These are phyloP conservation scores for Fusarium sp. DNA, from an alignment of 2,329 filamentous ascomycete genomes.

Conservation along the genomic window DNA sequence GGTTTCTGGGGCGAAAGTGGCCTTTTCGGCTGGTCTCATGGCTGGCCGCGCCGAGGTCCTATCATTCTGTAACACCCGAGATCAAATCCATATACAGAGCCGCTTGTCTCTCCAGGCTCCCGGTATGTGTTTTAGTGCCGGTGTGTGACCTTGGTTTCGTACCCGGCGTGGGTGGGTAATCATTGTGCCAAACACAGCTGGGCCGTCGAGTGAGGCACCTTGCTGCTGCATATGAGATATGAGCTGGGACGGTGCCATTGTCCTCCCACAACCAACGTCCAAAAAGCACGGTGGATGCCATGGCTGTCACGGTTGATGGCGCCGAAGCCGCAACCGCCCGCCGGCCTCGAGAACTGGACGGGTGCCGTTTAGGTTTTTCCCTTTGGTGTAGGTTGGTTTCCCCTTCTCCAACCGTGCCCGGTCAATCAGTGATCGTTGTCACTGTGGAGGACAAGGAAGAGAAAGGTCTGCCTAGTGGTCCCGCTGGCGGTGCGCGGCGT, in stretches of 20 bases:
- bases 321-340: constrained; percentile 33
- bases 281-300: constrained; percentile 10
- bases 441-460: constrained; percentile 32
- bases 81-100: constrained; percentile 25
- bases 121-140: constrained; percentile 36
- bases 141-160: constrained; percentile 22
- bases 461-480: constrained; percentile 26
- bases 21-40: constrained; percentile 4
- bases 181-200: constrained; percentile 5
- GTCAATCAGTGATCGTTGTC: constrained; percentile 37
- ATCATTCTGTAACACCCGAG: constrained; percentile 30
- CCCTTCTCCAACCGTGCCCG: constrained; percentile 36
- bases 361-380: constrained; percentile 29
- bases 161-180: neutral
- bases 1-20: constrained; percentile 28
- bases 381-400: constrained; percentile 34
- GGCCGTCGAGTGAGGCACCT: no score
- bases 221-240: no score
- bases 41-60: constrained; percentile 16
- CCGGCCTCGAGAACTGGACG: constrained; percentile 20
- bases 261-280: neutral
- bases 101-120: constrained; percentile 40
- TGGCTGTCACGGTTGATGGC: constrained; percentile 25
- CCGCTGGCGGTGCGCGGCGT: constrained; percentile 38
- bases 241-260: constrained; percentile 3